phyloP scores from a whole-genome alignment of 495 filamentous ascomycete genomes.

The Penicillium odoratum region DNA sequence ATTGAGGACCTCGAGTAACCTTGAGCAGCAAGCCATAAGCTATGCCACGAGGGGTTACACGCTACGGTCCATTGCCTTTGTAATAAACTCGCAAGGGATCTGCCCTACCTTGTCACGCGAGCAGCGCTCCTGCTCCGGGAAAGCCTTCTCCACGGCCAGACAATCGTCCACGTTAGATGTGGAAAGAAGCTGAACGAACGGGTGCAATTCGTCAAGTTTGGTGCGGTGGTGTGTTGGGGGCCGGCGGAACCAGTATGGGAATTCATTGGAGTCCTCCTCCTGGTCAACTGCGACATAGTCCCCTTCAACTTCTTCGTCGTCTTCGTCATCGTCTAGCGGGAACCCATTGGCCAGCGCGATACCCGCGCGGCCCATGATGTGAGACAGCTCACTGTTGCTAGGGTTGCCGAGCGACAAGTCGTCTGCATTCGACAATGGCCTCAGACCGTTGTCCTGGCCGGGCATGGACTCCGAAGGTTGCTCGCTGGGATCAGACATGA shows the following conservation, averaged over 20 bases:
- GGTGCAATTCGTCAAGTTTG: constrained; percentile 56
- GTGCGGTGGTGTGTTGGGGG: constrained; percentile 42
- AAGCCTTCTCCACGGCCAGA: constrained; percentile 73
- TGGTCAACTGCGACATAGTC: constrained; percentile 47
- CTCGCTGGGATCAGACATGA: constrained; percentile 33
- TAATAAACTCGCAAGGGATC: constrained; percentile 2
- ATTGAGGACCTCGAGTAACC: not conserved
- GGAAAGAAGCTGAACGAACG: constrained; percentile 70
- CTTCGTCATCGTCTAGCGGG: constrained; percentile 38
- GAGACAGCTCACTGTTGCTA: constrained; percentile 35
- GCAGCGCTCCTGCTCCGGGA: constrained; percentile 69
- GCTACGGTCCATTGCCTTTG: not conserved
- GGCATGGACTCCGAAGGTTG: constrained; percentile 31
- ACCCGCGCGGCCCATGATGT: constrained; percentile 34
- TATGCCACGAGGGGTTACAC: not conserved
- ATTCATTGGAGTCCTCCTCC: constrained; percentile 41
- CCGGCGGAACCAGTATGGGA: constrained; percentile 47
- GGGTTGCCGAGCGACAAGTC: constrained; percentile 31
- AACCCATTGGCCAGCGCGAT: constrained; percentile 37
- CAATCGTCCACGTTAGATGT: constrained; percentile 75
- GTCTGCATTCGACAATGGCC: constrained; percentile 37
- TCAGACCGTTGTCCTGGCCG: constrained; percentile 29
- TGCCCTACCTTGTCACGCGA: constrained; percentile 73
- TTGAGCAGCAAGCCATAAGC: not conserved
- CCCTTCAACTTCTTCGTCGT: constrained; percentile 44